A percentile compares a stretch with the other conserved stretches of the same genome.
phyloP scores from a whole-genome alignment of 495 filamentous ascomycete species.

The Hamigera avellanea region DNA sequence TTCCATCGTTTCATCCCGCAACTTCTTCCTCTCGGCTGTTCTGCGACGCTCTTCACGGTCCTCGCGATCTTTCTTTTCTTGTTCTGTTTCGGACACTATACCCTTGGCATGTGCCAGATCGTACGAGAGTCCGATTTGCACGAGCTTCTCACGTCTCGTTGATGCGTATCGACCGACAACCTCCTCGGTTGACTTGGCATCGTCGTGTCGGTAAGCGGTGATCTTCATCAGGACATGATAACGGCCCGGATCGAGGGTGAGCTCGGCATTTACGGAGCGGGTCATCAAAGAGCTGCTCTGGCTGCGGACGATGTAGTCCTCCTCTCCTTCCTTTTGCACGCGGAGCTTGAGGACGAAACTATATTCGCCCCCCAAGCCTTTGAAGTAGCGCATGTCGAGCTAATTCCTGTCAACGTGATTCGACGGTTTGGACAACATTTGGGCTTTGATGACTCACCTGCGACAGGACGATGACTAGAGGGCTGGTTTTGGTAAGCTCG shows the following conservation, averaged over 20 bases:
- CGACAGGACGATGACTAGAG: conserved; percentile 67
- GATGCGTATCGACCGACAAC: conserved; percentile 53
- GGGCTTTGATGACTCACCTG: conserved; percentile 37
- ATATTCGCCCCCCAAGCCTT: conserved; percentile 75
- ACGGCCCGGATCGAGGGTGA: conserved; percentile 69
- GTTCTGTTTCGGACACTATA: conserved; percentile 50
- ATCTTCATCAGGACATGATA: conserved; percentile 75
- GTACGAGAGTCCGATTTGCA: conserved; percentile 70
- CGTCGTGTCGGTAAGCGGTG: conserved; percentile 47
- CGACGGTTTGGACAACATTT: neutral
- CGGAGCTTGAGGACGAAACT: conserved; percentile 68
- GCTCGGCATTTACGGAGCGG: conserved; percentile 72
- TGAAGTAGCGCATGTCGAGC: conserved; percentile 79
- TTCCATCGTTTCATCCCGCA: conserved; percentile 27
- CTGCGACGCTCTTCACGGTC: conserved; percentile 32
- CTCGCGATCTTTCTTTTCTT: conserved; percentile 42
- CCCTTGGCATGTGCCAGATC: conserved; percentile 78
- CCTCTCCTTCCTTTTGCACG: conserved; percentile 65
- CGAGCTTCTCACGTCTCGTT: conserved; percentile 63
- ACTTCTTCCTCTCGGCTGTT: conserved; percentile 29
- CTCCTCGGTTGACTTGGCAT: conserved; percentile 48
- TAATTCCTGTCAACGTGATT: conserved; percentile 9
- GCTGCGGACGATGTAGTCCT: conserved; percentile 77
- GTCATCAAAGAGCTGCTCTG: conserved; percentile 57
- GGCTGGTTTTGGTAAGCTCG: conserved; percentile 50